Evolutionary conservation across 176 grass and related monocot species (phyloP).

Genomic region (Zizania latifolia): DNA sequence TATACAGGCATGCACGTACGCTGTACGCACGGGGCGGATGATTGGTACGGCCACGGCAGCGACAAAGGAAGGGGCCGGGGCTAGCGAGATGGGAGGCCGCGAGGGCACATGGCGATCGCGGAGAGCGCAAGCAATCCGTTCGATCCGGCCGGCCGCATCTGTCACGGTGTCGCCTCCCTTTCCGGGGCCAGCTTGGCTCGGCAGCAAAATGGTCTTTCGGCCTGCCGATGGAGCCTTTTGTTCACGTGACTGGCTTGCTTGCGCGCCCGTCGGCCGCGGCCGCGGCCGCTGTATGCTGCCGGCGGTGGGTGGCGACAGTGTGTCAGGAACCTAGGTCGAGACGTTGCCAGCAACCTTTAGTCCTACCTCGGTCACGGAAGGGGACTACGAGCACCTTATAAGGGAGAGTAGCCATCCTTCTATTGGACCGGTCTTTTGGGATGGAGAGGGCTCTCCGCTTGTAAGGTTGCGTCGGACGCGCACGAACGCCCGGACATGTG

Average conservation of each 20-base stretch:
- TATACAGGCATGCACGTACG: neutral
- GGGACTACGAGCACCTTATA: too few relatives aligned
- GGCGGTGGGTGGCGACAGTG: neutral
- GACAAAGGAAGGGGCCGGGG: neutral
- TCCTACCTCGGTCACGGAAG: too few relatives aligned
- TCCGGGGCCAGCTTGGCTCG: constrained; percentile 10
- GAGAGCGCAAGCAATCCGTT: constrained; percentile 29
- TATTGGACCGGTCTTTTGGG: too few relatives aligned
- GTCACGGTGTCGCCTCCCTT: neutral
- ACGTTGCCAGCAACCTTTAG: too few relatives aligned
- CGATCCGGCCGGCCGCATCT: neutral
- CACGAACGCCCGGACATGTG: too few relatives aligned
- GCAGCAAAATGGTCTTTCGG: too few relatives aligned
- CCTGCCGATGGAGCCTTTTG: neutral
- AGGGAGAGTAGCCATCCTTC: too few relatives aligned
- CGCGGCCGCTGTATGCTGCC: neutral
- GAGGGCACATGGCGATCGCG: constrained; percentile 39
- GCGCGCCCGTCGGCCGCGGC: neutral
- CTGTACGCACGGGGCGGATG: too few relatives aligned
- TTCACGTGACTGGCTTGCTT: neutral
- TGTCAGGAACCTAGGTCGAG: too few relatives aligned
- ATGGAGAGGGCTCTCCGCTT: too few relatives aligned
- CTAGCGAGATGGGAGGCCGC: neutral
- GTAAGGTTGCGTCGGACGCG: too few relatives aligned
- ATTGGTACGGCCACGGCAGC: too few relatives aligned